Percentiles rank a stretch among this genome's conserved stretches.
Conservation (phyloP, 345 rosid genomes). For the Anacardium occidentale region DNA sequence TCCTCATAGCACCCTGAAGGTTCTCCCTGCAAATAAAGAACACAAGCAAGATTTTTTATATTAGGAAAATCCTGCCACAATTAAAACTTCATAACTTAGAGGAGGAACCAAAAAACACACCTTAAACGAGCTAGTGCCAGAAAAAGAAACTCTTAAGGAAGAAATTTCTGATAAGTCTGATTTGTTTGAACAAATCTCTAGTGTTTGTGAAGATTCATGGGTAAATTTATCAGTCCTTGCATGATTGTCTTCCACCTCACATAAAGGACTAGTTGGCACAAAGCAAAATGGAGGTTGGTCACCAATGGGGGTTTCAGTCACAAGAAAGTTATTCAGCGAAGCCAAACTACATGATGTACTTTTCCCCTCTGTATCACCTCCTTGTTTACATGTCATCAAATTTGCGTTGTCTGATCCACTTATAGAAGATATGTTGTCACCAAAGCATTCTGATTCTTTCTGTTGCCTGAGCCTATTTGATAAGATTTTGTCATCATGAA, state of each 20-base stretch:
- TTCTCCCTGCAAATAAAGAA: conserved; percentile 25
- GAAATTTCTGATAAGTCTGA: conserved; percentile 25
- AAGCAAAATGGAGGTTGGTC: conserved; percentile 14
- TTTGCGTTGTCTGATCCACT: conserved; percentile 11
- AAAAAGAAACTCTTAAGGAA: conserved; percentile 13
- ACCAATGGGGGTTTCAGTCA: conserved; percentile 11
- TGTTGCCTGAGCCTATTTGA: conserved; percentile 11
- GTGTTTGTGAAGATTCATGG: conserved; percentile 16
- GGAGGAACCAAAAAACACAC: conserved; percentile 20
- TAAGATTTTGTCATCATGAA: background rate
- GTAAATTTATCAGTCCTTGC: conserved; percentile 4
- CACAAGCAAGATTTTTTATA: conserved; percentile 5
- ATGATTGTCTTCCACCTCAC: conserved; percentile 7
- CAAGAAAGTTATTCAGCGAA: conserved; percentile 14
- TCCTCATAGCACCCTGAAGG: conserved; percentile 28
- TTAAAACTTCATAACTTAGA: background rate
- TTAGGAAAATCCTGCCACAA: background rate
- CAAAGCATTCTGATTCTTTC: conserved; percentile 18
- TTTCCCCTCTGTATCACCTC: conserved; percentile 13
- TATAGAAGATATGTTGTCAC: conserved; percentile 26
- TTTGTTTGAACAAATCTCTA: conserved; percentile 21
- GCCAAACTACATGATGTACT: conserved; percentile 15
- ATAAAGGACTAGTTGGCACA: conserved; percentile 11
- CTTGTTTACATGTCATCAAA: conserved; percentile 11
- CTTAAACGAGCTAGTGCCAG: conserved; percentile 22